Evolutionary conservation across 1,284 basidiomycete species (phyloP).

Genomic region (Pseudozyma pruni): DNA sequence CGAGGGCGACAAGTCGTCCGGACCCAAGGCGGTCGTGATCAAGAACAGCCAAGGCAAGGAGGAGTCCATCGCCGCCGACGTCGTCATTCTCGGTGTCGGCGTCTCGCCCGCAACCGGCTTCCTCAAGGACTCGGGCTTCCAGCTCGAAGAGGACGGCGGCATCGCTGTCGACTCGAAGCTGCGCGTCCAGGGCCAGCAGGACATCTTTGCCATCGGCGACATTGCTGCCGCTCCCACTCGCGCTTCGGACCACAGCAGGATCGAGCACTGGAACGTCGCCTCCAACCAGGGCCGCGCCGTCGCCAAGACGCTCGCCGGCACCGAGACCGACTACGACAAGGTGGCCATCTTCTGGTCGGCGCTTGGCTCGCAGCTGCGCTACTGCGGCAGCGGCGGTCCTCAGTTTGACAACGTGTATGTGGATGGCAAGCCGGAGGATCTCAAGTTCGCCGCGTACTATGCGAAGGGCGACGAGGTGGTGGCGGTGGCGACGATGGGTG

Average conservation of each 20-base stretch:
- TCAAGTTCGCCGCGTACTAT: conserved; percentile 78
- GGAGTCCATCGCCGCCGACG: conserved; percentile 77
- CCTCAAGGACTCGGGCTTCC: conserved; percentile 74
- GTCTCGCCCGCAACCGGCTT: conserved; percentile 86
- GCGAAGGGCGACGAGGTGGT: conserved; percentile 79
- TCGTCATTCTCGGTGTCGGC: conserved; percentile 88
- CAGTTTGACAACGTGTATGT: conserved; percentile 80
- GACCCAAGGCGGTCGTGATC: conserved; percentile 73
- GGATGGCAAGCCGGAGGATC: conserved; percentile 79
- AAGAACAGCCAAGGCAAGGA: conserved; percentile 72
- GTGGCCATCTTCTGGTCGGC: conserved; percentile 85
- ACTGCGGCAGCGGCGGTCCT: conserved; percentile 77
- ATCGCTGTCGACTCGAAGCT: conserved; percentile 84
- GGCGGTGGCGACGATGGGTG: conserved; percentile 86
- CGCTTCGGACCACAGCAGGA: conserved; percentile 73
- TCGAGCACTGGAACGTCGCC: conserved; percentile 94
- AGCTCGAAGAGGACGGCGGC: conserved; percentile 74
- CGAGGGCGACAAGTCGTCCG: conserved; percentile 68
- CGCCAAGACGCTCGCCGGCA: conserved; percentile 72
- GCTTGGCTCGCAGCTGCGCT: conserved; percentile 82
- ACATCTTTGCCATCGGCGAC: conserved; percentile 89
- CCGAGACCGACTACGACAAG: conserved; percentile 73
- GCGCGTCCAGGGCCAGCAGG: conserved; percentile 73
- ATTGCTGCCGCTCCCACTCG: conserved; percentile 83
- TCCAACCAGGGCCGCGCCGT: conserved; percentile 86